Conservation (phyloP, 768 basidiomycete genomes). For the Mycena olivaceomarginata region DNA sequence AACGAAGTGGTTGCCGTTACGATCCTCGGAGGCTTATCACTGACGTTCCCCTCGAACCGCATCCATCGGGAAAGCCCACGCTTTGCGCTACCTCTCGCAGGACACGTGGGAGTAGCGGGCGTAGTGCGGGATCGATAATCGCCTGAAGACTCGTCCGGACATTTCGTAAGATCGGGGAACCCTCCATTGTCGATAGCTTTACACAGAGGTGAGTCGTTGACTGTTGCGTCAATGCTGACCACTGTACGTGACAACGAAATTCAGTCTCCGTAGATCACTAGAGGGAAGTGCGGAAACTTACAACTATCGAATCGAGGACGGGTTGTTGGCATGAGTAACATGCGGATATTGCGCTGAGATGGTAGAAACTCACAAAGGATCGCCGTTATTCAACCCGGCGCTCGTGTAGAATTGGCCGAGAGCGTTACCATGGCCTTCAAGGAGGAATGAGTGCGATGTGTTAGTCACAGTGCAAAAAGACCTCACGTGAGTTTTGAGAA, state of each 20-base stretch:
- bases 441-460: neutral
- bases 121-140: constrained; percentile 13
- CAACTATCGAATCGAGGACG: neutral
- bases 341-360: neutral
- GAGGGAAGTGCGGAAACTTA: constrained; percentile 1
- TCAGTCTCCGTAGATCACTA: neutral
- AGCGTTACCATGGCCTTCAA: constrained; percentile 7
- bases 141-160: constrained; percentile 17
- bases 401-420: constrained; percentile 10
- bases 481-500: constrained; percentile 6
- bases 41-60: constrained; percentile 1
- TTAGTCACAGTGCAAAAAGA: neutral
- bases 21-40: constrained; percentile 10
- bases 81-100: constrained; percentile 2
- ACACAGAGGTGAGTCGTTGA: constrained; percentile 4
- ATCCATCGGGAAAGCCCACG: constrained; percentile 4
- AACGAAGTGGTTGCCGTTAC: constrained; percentile 9
- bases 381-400: constrained; percentile 12
- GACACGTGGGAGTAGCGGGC: constrained; percentile 5
- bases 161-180: constrained; percentile 1
- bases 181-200: constrained; percentile 16
- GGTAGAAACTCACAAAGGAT: constrained; percentile 13
- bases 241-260: constrained; percentile 1
- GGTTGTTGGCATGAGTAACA: neutral
- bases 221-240: constrained; percentile 9